Base-by-base conservation (phyloP, 768 basidiomycete species). In the Amanita fuliginea region DNA sequence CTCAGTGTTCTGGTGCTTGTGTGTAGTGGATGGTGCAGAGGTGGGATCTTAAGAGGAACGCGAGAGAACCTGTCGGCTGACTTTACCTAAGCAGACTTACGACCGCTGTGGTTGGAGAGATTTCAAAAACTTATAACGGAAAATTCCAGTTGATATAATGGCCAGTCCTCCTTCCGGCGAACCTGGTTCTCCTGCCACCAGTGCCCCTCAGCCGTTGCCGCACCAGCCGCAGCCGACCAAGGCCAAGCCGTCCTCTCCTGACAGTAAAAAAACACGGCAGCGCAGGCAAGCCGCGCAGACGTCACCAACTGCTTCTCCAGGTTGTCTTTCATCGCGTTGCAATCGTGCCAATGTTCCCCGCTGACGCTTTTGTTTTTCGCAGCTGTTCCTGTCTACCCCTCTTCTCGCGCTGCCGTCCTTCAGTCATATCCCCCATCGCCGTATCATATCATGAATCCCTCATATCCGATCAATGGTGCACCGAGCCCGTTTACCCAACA, bases 391-490 rank as follows among this genome's bases (percentile, higher is more conserved):
- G 51, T 54, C 4, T 65, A 62, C 57, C 56, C 64, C 43, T 54
- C 67, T 24, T 58, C 65, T 49, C 61, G 63, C 57, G 62, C 60
- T 54, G 62, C 70, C 61, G 61, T 76, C 51, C 71, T 75, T 54
- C 77, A 76, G 57, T 74, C 78, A 13, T 81, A 79, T 62, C 76
- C 77, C 42, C 69, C 67, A 32, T 70, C 70, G 21, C 67, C 75
- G 7, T 78, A 76, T 46, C 64, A 66, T 57, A 70, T 80, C 62
- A 86, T 86, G 83, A 87, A 86, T 62, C 78, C 80, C 47, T 66
- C 76, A 52, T 87, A 85, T 57, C 74, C 80, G 21, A 67, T 78
- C 55, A 79, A 77, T 59, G 76, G 77, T 52, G 71, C 81, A 9
- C 66, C 42, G 13, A 43, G 42, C 16, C 42, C 70, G 16, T 71